These are phyloP conservation scores for Vaccinium myrtillus DNA, from an alignment of 148 eudicot species.

Conservation along the genomic window DNA sequence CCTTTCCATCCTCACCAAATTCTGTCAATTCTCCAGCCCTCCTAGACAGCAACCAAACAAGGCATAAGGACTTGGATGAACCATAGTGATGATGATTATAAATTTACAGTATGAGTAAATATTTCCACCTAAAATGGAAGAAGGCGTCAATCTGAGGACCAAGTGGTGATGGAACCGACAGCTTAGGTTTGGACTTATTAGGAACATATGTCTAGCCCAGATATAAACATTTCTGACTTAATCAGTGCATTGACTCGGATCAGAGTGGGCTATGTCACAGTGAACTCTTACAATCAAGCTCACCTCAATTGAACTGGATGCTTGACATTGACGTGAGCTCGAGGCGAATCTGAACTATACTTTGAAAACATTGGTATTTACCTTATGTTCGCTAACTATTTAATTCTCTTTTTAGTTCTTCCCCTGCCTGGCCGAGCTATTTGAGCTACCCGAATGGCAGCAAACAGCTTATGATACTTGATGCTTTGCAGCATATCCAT, in stretches of 20 bases:
- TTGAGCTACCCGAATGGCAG: too few species aligned
- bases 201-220: background rate
- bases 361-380: too few species aligned
- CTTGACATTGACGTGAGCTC: too few species aligned
- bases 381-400: too few species aligned
- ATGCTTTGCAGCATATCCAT: too few species aligned
- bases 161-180: too few species aligned
- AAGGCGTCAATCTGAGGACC: too few species aligned
- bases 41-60: slow-evolving; percentile 1
- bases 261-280: background rate
- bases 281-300: slow-evolving; percentile 16
- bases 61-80: background rate
- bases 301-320: slow-evolving; percentile 82
- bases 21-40: background rate
- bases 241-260: background rate
- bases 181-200: background rate
- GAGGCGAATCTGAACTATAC: slow-evolving; percentile 9
- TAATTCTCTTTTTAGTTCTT: too few species aligned
- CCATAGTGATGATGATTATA: background rate
- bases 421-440: too few species aligned
- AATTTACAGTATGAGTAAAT: too few species aligned
- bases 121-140: too few species aligned
- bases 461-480: too few species aligned
- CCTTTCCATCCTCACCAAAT: slow-evolving; percentile 2
- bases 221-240: slow-evolving; percentile 2